Base-by-base conservation (phyloP, 108 stramenopile genomes). In the Bacterosira constricta region DNA sequence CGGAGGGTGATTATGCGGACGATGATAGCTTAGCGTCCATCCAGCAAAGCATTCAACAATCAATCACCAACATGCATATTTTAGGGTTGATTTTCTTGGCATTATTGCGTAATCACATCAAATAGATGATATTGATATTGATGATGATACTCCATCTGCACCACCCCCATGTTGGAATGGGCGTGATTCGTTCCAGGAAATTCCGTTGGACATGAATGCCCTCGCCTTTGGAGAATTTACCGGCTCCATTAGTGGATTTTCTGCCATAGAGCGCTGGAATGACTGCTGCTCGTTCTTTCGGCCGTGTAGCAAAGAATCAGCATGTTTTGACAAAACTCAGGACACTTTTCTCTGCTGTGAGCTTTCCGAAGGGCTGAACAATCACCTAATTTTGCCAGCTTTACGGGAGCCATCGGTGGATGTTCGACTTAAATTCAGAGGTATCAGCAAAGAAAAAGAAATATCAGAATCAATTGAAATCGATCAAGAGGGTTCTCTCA, bases 401-500 rank as follows among this genome's bases (percentile, higher is more conserved):
- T 50, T 80, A 50, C 66, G 67, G 61, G 79, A 80, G 42, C 70
- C 73, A 36, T 29, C 30, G 1, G 30, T 80, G 3, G 41, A 52
- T 30, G 59, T 80, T 39, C 47, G 38, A 30, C 46, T 80, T 12
- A 18, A 26, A 31, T 21, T 54, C 12, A 29, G 21, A 18, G 15
- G 27, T 35, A 20, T 31, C 3, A 17, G 44, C 21, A 39, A 36
- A 4, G 27, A 7, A 11, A 56, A 5, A 20, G 56, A 55, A 27
- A 12, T 13, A 17, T 26, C 50, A 3, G n/a, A 60, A 15, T 7
- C 50, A 15, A 67, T 80, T 10, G 73, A 47, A 18, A 56, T 87
- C 20, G 86, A 87, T 31, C 86, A 87, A 73, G 86, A 87, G 44
- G 86, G 86, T 0, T 79, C 68, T 36, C 69, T 87, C 18, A 55